Conservation (phyloP, 2,329 filamentous ascomycete genomes). For the Pochonia chlamydosporia region DNA sequence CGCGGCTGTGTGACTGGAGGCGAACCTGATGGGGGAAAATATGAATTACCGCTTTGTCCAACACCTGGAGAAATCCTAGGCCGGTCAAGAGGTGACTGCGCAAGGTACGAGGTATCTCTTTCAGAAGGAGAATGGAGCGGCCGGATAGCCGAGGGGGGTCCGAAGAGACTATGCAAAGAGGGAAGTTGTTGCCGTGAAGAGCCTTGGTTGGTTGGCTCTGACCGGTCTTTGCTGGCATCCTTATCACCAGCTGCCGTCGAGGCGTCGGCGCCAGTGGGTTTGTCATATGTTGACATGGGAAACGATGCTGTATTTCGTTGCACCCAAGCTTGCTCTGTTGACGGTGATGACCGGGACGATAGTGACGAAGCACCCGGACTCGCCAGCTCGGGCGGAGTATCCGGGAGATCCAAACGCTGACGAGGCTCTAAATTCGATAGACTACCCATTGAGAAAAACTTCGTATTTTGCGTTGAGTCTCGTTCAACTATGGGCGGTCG, state of each 20-base stretch:
- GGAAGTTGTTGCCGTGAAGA: constrained; percentile 44
- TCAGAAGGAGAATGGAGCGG: constrained; percentile 43
- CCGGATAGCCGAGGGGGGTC: constrained; percentile 37
- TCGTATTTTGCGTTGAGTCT: constrained; percentile 6
- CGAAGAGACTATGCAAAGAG: constrained; percentile 52
- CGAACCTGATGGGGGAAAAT: constrained; percentile 37
- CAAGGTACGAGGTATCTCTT: constrained; percentile 34
- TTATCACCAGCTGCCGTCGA: constrained; percentile 28
- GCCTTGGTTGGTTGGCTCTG: constrained; percentile 25
- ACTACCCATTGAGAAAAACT: constrained; percentile 48
- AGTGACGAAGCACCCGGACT: constrained; percentile 45
- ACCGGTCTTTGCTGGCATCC: constrained; percentile 30
- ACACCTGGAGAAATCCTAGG: constrained; percentile 32
- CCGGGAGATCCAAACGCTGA: constrained; percentile 43
- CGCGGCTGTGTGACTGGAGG: constrained; percentile 37
- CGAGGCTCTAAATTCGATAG: constrained; percentile 44
- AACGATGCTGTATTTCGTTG: constrained; percentile 36
- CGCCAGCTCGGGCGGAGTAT: constrained; percentile 49
- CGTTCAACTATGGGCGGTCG: neutral
- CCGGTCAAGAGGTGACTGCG: constrained; percentile 42
- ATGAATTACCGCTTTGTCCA: constrained; percentile 37
- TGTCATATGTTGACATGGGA: constrained; percentile 55
- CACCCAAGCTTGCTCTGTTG: constrained; percentile 41
- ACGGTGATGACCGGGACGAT: constrained; percentile 35
- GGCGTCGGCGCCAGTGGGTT: constrained; percentile 37